These are phyloP conservation scores for Aphanomyces stellatus DNA, from an alignment of 352 stramenopile species.

Conservation along the genomic window DNA sequence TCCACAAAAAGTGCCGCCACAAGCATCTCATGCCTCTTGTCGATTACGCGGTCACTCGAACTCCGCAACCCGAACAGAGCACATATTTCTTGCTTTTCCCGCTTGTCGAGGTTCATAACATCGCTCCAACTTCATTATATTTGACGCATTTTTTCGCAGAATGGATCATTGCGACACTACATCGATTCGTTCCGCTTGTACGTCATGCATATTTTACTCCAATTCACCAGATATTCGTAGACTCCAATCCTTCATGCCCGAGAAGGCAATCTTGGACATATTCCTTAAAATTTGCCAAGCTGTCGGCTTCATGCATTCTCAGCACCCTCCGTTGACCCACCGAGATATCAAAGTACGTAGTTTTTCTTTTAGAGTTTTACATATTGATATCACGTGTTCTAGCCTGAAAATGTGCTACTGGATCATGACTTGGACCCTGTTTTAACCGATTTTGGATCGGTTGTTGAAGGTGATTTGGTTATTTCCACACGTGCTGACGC, in stretches of 20 bases:
- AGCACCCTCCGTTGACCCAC: constrained; percentile 63
- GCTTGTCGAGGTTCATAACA: constrained; percentile 60
- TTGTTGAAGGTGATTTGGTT: constrained; percentile 46
- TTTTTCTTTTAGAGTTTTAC: background rate
- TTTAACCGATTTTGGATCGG: constrained; percentile 84
- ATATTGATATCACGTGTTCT: constrained; percentile 16
- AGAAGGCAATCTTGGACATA: constrained; percentile 62
- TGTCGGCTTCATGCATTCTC: constrained; percentile 65
- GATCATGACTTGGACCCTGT: constrained; percentile 66
- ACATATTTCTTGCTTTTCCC: constrained; percentile 85
- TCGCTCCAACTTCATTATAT: too few species aligned
- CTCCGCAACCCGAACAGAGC: constrained; percentile 30
- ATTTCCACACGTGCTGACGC: constrained; percentile 69
- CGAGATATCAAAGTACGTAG: constrained; percentile 73
- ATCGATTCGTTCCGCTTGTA: constrained; percentile 63
- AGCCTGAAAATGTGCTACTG: constrained; percentile 85
- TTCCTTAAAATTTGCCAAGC: constrained; percentile 78
- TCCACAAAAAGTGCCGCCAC: constrained; percentile 60
- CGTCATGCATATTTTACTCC: too few species aligned
- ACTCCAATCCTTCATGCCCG: constrained; percentile 41
- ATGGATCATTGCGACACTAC: constrained; percentile 76
- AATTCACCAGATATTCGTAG: constrained; percentile 26
- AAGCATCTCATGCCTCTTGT: constrained; percentile 78
- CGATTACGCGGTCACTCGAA: constrained; percentile 57
- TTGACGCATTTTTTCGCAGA: constrained; percentile 26